phyloP scores from a whole-genome alignment of 768 basidiomycete genomes.

The Lentinula sp. region DNA sequence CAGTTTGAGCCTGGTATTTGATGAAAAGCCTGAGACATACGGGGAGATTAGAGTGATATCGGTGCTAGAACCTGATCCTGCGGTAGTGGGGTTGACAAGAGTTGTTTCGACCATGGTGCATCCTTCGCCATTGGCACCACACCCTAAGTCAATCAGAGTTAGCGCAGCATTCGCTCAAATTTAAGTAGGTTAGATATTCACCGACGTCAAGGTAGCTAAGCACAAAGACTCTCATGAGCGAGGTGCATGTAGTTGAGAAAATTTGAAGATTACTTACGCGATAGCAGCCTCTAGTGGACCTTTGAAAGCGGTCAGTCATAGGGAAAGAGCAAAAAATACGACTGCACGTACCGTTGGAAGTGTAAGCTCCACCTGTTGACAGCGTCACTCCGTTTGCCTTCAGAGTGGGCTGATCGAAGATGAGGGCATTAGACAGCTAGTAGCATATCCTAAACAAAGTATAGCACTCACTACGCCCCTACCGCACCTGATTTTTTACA shows the following conservation, averaged over 20 bases:
- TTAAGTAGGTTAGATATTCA: not conserved
- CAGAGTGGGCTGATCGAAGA: not conserved
- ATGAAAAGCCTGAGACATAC: conserved; percentile 13
- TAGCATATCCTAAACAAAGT: not conserved
- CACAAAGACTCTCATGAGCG: not conserved
- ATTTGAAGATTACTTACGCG: conserved; percentile 17
- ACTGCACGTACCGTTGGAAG: conserved; percentile 10
- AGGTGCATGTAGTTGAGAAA: not conserved
- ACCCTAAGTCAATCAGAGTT: conserved; percentile 15
- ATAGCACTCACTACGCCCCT: not conserved
- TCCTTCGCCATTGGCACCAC: conserved; percentile 29
- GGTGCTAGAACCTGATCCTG: conserved; percentile 28
- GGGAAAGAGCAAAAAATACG: not conserved
- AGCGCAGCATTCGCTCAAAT: not conserved
- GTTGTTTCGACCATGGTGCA: conserved; percentile 29
- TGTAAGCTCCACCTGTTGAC: conserved; percentile 22
- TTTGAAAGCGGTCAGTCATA: not conserved
- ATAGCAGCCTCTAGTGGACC: conserved; percentile 23
- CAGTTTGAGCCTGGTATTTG: not conserved
- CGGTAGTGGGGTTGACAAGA: conserved; percentile 23
- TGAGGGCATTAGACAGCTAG: not conserved
- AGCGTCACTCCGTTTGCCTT: conserved; percentile 17
- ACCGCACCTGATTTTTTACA: not conserved
- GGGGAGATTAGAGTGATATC: conserved; percentile 28
- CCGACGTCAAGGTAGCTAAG: conserved; percentile 3